These are phyloP conservation scores for Penicillium subrubescens DNA, from an alignment of 495 filamentous ascomycete species.

Conservation along the genomic window DNA sequence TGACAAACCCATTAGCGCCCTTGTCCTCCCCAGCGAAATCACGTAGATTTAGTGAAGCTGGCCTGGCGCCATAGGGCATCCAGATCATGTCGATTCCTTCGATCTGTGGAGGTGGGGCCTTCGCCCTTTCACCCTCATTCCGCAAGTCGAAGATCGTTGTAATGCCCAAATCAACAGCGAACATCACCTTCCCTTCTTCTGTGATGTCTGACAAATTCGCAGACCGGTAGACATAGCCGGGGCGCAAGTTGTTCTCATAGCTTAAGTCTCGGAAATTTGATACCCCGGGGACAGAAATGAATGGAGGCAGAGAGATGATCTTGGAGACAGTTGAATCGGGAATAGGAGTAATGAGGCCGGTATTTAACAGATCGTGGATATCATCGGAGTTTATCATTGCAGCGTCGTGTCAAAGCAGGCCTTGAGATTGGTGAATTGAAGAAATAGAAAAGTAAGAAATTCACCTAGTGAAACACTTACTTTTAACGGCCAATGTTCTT, in stretches of 20 bases:
- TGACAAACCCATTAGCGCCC: conserved; percentile 54
- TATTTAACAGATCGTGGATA: conserved; percentile 28
- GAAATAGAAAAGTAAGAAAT: background rate
- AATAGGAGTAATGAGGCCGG: conserved; percentile 32
- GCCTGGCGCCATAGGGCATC: conserved; percentile 36
- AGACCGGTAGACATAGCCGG: conserved; percentile 54
- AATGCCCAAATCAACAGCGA: conserved; percentile 54
- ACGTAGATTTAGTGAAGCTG: conserved; percentile 40
- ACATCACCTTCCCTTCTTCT: conserved; percentile 49
- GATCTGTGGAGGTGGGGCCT: conserved; percentile 40
- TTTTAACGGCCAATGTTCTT: background rate
- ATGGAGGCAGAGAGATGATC: conserved; percentile 48
- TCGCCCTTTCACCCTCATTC: conserved; percentile 52
- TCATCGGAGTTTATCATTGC: conserved; percentile 25
- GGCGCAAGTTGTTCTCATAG: conserved; percentile 42
- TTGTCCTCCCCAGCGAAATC: conserved; percentile 61
- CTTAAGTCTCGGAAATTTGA: conserved; percentile 59
- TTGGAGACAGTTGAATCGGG: conserved; percentile 28
- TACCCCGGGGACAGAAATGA: conserved; percentile 52
- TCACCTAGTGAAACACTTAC: background rate
- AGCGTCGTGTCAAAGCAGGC: background rate
- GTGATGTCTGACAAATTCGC: conserved; percentile 50
- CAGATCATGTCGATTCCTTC: conserved; percentile 52
- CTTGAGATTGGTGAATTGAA: background rate
- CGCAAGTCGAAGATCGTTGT: conserved; percentile 68